These are phyloP conservation scores for Colletotrichum sp. DNA, from an alignment of 2,329 filamentous ascomycete genomes.

Conservation along the genomic window DNA sequence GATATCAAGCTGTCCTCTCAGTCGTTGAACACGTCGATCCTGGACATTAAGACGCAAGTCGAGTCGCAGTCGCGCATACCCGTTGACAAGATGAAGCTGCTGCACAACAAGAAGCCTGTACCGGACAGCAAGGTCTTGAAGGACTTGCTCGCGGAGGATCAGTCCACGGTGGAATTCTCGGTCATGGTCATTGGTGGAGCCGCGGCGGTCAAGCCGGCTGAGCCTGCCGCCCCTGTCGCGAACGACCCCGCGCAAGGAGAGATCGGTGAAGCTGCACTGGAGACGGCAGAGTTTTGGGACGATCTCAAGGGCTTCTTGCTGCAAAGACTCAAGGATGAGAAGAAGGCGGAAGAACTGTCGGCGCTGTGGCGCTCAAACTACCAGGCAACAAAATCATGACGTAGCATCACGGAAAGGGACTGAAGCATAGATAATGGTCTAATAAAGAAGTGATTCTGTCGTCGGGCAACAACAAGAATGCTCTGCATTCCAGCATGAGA, in stretches of 20 bases:
- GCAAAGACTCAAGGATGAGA: slow-evolving; percentile 77
- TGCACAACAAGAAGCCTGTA: slow-evolving; percentile 88
- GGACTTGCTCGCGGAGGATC: slow-evolving; percentile 69
- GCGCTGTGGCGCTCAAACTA: slow-evolving; percentile 75
- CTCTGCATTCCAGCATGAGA: slow-evolving; percentile 32
- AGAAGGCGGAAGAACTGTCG: slow-evolving; percentile 66
- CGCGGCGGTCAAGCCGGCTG: slow-evolving; percentile 48
- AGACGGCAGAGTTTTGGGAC: slow-evolving; percentile 81
- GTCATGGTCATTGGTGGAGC: slow-evolving; percentile 87
- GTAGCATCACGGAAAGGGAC: neutral
- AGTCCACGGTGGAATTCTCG: slow-evolving; percentile 71
- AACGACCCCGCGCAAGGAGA: slow-evolving; percentile 19
- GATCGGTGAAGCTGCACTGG: slow-evolving; percentile 57
- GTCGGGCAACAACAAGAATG: slow-evolving; percentile 25
- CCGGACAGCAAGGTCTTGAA: slow-evolving; percentile 77
- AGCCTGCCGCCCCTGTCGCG: slow-evolving; percentile 38
- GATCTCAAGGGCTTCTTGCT: slow-evolving; percentile 83
- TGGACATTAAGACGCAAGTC: slow-evolving; percentile 78
- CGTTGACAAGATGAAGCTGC: slow-evolving; percentile 81
- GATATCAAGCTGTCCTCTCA: slow-evolving; percentile 70
- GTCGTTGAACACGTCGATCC: slow-evolving; percentile 72
- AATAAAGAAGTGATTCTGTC: slow-evolving; percentile 19
- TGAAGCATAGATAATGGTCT: slow-evolving; percentile 10
- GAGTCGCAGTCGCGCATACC: slow-evolving; percentile 66
- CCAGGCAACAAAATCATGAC: slow-evolving; percentile 50